Evolutionary conservation across 164 flowering plant genomes (phyloP), one percentile per base, ranked within the genome.

Genomic region (Paratinospora sagittata): DNA sequence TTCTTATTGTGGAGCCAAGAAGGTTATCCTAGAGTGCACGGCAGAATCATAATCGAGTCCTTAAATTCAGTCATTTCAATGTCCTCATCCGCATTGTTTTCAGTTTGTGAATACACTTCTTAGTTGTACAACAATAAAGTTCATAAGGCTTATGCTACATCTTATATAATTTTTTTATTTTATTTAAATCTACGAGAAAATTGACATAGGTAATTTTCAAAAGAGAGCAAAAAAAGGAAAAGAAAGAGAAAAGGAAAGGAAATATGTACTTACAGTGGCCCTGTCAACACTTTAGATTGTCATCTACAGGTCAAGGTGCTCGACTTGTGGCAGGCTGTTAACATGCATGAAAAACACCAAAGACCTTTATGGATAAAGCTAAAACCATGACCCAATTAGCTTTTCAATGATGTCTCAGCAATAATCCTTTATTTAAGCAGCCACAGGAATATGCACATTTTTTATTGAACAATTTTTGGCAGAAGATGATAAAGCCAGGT

Each of bases 401-500:
- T 36, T 39, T 61, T 16, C n/a, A 13, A 23, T 21, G 66, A 61
- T 4, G 26, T 24, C 5, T 24, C 14, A 36, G 57, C 2, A 37
- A 33, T 37, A 12, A 21, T 2, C 49, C 10, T 55, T 69, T 16
- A 30, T 10, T 80, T 74, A 90, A 70, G 80, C 87, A 80, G 95
- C 89, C 78, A 87, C 87, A 0, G 80, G 83, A 55, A 88, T 75
- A n/a, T 76, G 82, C 66, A 72, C 45, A 68, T 71, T 79, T 67
- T 65, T 77, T 39, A 74, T 78, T 52, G 69, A 77, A 52, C 33
- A 11, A 63, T 55, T 63, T 55, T 73, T 78, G 34, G 73, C 72
- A 8, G 73, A 78, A 52, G 83, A 79, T 58, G 86, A 70, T 47
- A 69, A 27, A 55, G 72, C 75, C 69, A 74, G 33, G 36, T 80